These are phyloP conservation scores for Rhizoctonia solani DNA, from an alignment of 1,284 basidiomycete species.

Conservation along the genomic window DNA sequence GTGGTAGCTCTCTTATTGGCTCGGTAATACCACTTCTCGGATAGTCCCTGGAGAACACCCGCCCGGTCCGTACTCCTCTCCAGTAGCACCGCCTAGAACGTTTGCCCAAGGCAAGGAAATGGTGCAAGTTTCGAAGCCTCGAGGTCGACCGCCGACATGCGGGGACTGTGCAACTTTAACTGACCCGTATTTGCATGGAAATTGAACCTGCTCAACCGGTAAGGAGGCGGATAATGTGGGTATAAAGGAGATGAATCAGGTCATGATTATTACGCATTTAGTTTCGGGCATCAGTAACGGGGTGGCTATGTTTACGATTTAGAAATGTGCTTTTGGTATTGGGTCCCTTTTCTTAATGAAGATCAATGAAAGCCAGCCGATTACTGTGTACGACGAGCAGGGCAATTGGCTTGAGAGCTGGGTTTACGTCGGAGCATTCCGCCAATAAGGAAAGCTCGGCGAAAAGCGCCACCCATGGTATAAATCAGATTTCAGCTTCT, in stretches of 20 bases:
- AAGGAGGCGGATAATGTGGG: too few relatives aligned
- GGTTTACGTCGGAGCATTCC: too few relatives aligned
- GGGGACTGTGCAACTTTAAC: not conserved
- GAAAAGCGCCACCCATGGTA: not conserved
- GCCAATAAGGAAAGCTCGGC: too few relatives aligned
- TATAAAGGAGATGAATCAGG: too few relatives aligned
- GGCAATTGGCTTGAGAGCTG: too few relatives aligned
- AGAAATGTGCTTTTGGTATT: not conserved
- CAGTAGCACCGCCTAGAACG: not conserved
- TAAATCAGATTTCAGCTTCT: not conserved
- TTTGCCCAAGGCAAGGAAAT: not conserved
- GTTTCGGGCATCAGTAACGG: too few relatives aligned
- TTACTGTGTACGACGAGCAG: not conserved
- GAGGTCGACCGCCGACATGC: slow-evolving; percentile 25
- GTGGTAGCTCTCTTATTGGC: not conserved
- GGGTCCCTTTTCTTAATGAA: not conserved
- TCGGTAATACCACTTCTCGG: not conserved
- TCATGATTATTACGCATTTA: too few relatives aligned
- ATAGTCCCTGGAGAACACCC: not conserved
- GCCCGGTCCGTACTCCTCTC: not conserved
- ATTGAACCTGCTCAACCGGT: too few relatives aligned
- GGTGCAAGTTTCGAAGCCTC: slow-evolving; percentile 26
- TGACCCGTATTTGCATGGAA: not conserved
- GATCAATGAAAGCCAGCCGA: not conserved
- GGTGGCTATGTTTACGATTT: slow-evolving; percentile 6